A percentile compares a stretch with the other conserved stretches of the same genome.
Evolutionary conservation across 805 yeast species (phyloP).

Genomic region (Starmerella tilneyi): DNA sequence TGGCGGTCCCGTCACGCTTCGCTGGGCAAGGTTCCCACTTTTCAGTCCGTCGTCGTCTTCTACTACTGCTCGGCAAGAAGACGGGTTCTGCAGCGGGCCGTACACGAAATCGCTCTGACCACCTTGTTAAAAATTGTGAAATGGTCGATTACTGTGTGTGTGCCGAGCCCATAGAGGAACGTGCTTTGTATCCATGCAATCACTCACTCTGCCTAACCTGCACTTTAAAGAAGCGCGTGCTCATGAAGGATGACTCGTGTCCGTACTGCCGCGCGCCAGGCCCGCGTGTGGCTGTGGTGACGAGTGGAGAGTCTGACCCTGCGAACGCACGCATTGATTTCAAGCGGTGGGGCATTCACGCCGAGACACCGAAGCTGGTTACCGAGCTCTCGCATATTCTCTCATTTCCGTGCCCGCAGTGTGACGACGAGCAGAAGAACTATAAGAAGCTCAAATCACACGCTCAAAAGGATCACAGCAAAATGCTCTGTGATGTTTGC

Average conservation of each 20-base stretch:
- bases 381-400: slow-evolving; percentile 48
- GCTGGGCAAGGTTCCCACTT: slow-evolving; percentile 3
- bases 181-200: slow-evolving; percentile 71
- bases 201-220: slow-evolving; percentile 79
- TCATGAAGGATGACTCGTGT: slow-evolving; percentile 65
- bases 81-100: no score
- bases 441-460: slow-evolving; percentile 54
- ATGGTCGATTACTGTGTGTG: slow-evolving; percentile 59
- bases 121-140: background rate
- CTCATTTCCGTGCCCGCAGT: slow-evolving; percentile 30
- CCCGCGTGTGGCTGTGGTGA: slow-evolving; percentile 42
- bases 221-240: slow-evolving; percentile 68
- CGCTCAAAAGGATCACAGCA: slow-evolving; percentile 49
- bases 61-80: background rate
- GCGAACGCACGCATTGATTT: slow-evolving; percentile 33
- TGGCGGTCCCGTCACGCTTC: no score
- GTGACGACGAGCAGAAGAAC: slow-evolving; percentile 32
- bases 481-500: slow-evolving; percentile 64
- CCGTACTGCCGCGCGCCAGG: slow-evolving; percentile 73
- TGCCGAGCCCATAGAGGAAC: slow-evolving; percentile 55
- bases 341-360: slow-evolving; percentile 13
- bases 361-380: slow-evolving; percentile 31
- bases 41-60: background rate
- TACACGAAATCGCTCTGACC: no score
- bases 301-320: slow-evolving; percentile 32